These are phyloP conservation scores for Dacryopinax spathularia DNA, from an alignment of 768 basidiomycete genomes.

Conservation along the genomic window DNA sequence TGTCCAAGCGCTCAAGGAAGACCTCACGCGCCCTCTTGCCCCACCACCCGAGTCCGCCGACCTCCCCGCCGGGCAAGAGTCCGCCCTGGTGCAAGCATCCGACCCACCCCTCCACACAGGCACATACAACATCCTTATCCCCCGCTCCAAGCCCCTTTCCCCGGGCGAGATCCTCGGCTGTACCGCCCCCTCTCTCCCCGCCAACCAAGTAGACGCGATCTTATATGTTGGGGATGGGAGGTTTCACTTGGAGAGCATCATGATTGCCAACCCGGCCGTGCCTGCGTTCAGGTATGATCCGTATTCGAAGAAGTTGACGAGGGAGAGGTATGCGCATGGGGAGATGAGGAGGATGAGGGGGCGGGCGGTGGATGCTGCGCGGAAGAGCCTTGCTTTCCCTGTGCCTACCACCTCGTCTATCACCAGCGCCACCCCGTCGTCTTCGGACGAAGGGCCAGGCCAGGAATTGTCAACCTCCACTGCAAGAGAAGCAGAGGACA, in stretches of 20 bases:
- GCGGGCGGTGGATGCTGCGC: constrained; percentile 61
- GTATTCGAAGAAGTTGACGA: constrained; percentile 90
- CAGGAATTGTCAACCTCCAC: background rate
- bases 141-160: constrained; percentile 78
- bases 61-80: constrained; percentile 11
- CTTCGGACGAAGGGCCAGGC: background rate
- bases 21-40: constrained; percentile 31
- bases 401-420: background rate
- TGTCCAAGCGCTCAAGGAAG: constrained; percentile 71
- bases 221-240: constrained; percentile 95
- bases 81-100: background rate
- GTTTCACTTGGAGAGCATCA: constrained; percentile 95
- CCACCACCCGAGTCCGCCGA: constrained; percentile 8
- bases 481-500: constrained; percentile 10
- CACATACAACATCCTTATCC: constrained; percentile 61
- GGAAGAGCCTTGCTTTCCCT: constrained; percentile 38
- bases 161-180: constrained; percentile 97
- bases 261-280: constrained; percentile 94
- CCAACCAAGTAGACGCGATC: constrained; percentile 72
- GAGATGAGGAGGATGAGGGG: constrained; percentile 71
- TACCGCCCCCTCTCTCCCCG: constrained; percentile 65
- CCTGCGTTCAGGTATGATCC: constrained; percentile 98
- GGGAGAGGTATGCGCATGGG: constrained; percentile 76
- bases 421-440: background rate
- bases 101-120: constrained; percentile 33